Base-by-base conservation (phyloP, 1,139 yeast species). In the Geotrichum histeridarum region DNA sequence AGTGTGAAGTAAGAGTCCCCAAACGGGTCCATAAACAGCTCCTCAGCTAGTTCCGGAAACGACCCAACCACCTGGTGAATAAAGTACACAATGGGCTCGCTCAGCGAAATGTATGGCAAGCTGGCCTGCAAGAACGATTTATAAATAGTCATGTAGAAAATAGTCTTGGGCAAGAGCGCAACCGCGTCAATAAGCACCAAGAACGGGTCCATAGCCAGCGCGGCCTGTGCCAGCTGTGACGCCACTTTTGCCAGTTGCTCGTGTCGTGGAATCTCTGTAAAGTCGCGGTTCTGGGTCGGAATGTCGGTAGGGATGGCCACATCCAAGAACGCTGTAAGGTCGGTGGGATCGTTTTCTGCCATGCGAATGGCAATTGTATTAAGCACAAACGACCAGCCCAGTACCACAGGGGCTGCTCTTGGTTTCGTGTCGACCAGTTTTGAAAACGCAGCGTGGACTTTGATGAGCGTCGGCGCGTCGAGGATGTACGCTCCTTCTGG, bases 371-470 rank as follows among this genome's bases (percentile, higher is more conserved):
- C 73, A 58, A 84, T 81, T 52, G 84, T 73, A 60, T 82, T 81
- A 8, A 84, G 65, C 5, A 84, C 70, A 18, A 86, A 78, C 11
- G 88, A 80, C 95, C 96, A 89, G 35, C 83, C 78, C 62, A 86
- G 84, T 50, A 80, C 67, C 1, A 83, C 70, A 4, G 84, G 71
- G 0, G 88, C 70, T 57, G 81, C 79, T 1, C 70, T 60, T 9
- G 72, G 67, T 0, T 70, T 63, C 14, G 75, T 35, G 22, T 48
- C 58, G 44, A 43, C 46, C 27, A 57, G 54, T 14, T 51, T 68
- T 3, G 74, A 61, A 17, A 77, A 60, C 1, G 61, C 57, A 4
- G 63, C 64, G 61, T 77, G 79, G 27, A 81, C 72, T 51, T 64
- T 61, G 50, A 67, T 64, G 57, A 86, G 73, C 0, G 74, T 65